Evolutionary conservation across 2,329 filamentous ascomycete genomes (phyloP), one percentile per base, ranked within the genome.

Genomic region (Fusarium beomiforme): DNA sequence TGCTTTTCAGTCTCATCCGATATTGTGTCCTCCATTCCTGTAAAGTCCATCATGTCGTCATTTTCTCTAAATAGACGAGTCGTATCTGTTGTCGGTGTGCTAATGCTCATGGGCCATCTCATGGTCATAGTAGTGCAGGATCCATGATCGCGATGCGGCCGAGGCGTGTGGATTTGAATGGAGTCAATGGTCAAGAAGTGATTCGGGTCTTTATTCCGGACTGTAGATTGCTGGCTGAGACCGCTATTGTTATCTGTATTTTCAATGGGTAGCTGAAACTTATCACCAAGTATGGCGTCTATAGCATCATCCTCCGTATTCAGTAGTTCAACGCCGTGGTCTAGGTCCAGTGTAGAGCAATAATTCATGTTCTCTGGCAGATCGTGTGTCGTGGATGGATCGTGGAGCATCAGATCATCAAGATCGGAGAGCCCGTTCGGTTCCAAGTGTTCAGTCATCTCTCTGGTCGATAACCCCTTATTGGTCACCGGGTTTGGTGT

Each of bases 381-480:
- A n/a, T 53, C 24, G n/a, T 54, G 36, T 5, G 4, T 31, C 4
- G 36, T 16, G 0, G n/a, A 4, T 9, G 36, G 8, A 3, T 54
- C 17, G 5, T 64, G 44, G 16, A 64, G 39, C 21, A 59, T 16
- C 10, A 64, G 33, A 4, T 23, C 47, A 7, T 49, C 37, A 9
- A 54, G 46, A 9, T 19, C 47, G 5, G 61, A 43, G 6, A 49
- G 26, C 9, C 47, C 17, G 3, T 43, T 54, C 2, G 49, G 14
- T 19, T 41, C 41, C 31, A 43, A 19, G 3, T n/a, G n/a, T 1
- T 17, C n/a, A 5, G 0, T 1, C 2, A 39, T 16, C n/a, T n/a
- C n/a, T n/a, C n/a, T n/a, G n/a, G n/a, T n/a, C n/a, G n/a, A n/a
- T n/a, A n/a, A n/a, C n/a, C n/a, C n/a, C n/a, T n/a, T n/a, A n/a